Percentiles rank a stretch among this genome's conserved stretches.
Evolutionary conservation across 1,284 basidiomycete genomes (phyloP).

Genomic region (Cerioporus squamosus): DNA sequence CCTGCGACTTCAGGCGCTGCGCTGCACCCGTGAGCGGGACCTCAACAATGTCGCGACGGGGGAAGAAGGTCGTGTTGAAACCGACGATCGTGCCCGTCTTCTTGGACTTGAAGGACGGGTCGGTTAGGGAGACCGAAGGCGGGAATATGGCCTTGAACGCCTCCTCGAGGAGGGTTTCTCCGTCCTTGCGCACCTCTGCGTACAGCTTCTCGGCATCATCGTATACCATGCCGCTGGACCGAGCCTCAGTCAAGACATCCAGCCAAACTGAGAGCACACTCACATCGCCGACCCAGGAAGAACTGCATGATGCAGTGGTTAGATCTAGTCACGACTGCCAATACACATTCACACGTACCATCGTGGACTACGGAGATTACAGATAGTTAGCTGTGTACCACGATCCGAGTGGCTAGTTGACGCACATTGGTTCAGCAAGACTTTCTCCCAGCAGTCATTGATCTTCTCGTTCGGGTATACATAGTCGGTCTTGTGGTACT

Average conservation of each 20-base stretch:
- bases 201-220: conserved; percentile 92
- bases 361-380: conserved; percentile 70
- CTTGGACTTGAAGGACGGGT: conserved; percentile 40
- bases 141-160: conserved; percentile 78
- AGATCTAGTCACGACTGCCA: neutral
- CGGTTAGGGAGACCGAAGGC: conserved; percentile 50
- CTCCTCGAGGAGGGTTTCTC: conserved; percentile 73
- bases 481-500: conserved; percentile 60
- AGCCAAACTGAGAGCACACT: conserved; percentile 23
- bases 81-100: conserved; percentile 59
- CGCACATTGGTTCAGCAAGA: conserved; percentile 88
- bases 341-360: conserved; percentile 45
- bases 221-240: conserved; percentile 84
- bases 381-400: conserved; percentile 5
- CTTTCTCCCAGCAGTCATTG: conserved; percentile 92
- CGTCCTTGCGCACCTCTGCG: conserved; percentile 73
- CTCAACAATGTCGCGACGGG: conserved; percentile 76
- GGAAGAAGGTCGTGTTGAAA: conserved; percentile 80
- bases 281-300: conserved; percentile 92
- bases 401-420: conserved; percentile 12
- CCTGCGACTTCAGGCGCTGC: conserved; percentile 48
- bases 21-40: conserved; percentile 57
- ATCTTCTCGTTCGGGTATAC: conserved; percentile 82
- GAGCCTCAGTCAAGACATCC: neutral
- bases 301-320: conserved; percentile 48